phyloP scores from a whole-genome alignment of 192 early-diverging fungal genomes.

The Coemansia sp. region DNA sequence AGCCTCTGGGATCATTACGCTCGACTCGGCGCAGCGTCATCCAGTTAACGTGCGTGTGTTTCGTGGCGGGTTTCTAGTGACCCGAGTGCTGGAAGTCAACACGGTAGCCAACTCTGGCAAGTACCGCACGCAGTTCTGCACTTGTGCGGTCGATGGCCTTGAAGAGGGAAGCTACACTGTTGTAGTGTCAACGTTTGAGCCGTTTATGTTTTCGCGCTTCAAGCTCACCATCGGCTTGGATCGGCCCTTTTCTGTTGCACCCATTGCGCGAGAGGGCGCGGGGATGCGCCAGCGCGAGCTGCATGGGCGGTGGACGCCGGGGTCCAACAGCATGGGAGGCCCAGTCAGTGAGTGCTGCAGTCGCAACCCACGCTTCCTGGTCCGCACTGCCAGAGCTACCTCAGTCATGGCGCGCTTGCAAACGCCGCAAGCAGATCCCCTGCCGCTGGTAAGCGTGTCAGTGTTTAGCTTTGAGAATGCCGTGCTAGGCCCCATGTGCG shows the following conservation, averaged over 20 bases:
- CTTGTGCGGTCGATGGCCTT: conserved; percentile 65
- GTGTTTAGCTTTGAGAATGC: conserved; percentile 60
- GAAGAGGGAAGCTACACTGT: conserved; percentile 74
- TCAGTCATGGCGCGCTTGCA: conserved; percentile 70
- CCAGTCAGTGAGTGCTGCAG: conserved; percentile 59
- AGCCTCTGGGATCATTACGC: conserved; percentile 55
- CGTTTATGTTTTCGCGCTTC: conserved; percentile 69
- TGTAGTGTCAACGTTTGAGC: conserved; percentile 78
- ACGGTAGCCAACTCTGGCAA: conserved; percentile 72
- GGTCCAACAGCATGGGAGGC: conserved; percentile 65
- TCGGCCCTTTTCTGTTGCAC: conserved; percentile 52
- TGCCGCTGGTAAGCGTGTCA: conserved; percentile 70
- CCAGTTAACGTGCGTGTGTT: conserved; percentile 73
- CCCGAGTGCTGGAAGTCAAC: conserved; percentile 63
- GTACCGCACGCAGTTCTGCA: conserved; percentile 78
- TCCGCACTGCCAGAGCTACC: conserved; percentile 62
- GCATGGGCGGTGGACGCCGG: conserved; percentile 58
- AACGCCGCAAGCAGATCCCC: conserved; percentile 63
- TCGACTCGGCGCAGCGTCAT: conserved; percentile 68
- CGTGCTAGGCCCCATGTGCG: conserved; percentile 20
- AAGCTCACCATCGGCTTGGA: conserved; percentile 66
- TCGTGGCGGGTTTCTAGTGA: conserved; percentile 71
- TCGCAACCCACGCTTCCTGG: conserved; percentile 70
- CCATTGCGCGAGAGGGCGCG: conserved; percentile 77
- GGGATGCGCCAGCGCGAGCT: conserved; percentile 63